Evolutionary conservation across 306 rosid species (phyloP).

Genomic region (Castanea sativa): DNA sequence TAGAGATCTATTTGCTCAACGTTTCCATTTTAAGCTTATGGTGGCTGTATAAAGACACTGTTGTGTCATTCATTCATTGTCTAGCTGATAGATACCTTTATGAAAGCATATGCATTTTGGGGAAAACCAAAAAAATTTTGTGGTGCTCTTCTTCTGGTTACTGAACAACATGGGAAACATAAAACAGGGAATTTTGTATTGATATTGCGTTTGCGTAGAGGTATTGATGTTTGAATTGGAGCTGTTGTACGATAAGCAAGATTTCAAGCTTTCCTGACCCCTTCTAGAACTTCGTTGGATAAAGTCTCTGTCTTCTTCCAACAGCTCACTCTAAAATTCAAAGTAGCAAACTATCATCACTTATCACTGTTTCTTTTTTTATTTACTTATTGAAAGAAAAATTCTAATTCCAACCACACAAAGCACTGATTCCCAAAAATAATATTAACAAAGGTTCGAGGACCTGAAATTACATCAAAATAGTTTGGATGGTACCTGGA

Average conservation of each 20-base stretch:
- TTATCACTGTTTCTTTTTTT: too few relatives aligned
- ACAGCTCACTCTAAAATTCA: too few relatives aligned
- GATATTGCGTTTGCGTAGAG: too few relatives aligned
- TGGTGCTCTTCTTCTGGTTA: not conserved
- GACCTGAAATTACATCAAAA: too few relatives aligned
- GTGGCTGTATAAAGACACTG: not conserved
- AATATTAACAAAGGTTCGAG: too few relatives aligned
- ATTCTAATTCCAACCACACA: too few relatives aligned
- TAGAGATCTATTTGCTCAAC: too few relatives aligned
- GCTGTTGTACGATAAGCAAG: not conserved
- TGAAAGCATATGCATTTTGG: not conserved
- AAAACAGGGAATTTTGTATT: not conserved
- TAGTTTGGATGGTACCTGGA: too few relatives aligned
- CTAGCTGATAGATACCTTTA: not conserved
- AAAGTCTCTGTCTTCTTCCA: not conserved
- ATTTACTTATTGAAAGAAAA: too few relatives aligned
- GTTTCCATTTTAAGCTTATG: not conserved
- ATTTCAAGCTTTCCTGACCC: not conserved
- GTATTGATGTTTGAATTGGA: not conserved
- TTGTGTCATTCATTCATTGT: not conserved
- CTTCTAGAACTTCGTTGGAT: not conserved
- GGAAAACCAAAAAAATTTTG: not conserved
- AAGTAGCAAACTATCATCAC: too few relatives aligned
- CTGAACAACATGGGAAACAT: not conserved
- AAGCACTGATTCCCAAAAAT: too few relatives aligned